Base-by-base conservation (phyloP, 768 basidiomycete species). In the Tylopilus sp. region DNA sequence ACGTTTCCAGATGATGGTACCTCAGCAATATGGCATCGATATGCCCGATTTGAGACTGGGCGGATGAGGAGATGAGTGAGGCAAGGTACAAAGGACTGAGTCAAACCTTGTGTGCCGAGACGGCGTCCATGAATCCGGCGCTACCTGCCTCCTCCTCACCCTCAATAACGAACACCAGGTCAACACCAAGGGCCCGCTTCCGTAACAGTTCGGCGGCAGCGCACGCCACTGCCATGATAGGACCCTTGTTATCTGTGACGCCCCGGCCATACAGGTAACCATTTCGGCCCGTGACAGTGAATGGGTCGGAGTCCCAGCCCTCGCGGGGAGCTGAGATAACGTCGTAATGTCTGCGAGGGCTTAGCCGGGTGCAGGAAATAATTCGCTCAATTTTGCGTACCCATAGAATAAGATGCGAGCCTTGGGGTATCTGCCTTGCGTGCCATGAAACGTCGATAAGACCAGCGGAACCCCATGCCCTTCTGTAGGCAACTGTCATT, bases 91-190 rank as follows among this genome's bases (percentile, higher is more conserved):
- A 35, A 39, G 28, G 30, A 41, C 48, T 12, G 15, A 41, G 28
- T 39, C 65, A 40, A 52, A 87, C 91, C 81, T 91, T 93, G 68
- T 93, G 75, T 49, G 75, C 78, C 49, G 72, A 61, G 10, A 98
- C 87, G 2, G 87, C 79, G n/a, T 89, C 81, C 35, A 73, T 78
- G 62, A 99, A 95, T 0, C 95, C 93, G 5, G 76, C 68, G 64
- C 93, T 95, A 1, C 95, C 95, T n/a, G 82, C 83, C 67, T 99
- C 97, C 65, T 97, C 97, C 65, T 98, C 95, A 0, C 97, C 97
- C 70, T 99, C 97, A 15, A 98, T 83, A 46, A 98, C 69, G 65
- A 98, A 83, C 6, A 98, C 84, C 1, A 99, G 66, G 63, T 99
- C 97, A 0, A 94, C 78, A 21, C 81, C 90, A 3, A 99, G 79